These are phyloP conservation scores for Talaromyces sp. DNA, from an alignment of 2,329 filamentous ascomycete genomes.

Conservation along the genomic window DNA sequence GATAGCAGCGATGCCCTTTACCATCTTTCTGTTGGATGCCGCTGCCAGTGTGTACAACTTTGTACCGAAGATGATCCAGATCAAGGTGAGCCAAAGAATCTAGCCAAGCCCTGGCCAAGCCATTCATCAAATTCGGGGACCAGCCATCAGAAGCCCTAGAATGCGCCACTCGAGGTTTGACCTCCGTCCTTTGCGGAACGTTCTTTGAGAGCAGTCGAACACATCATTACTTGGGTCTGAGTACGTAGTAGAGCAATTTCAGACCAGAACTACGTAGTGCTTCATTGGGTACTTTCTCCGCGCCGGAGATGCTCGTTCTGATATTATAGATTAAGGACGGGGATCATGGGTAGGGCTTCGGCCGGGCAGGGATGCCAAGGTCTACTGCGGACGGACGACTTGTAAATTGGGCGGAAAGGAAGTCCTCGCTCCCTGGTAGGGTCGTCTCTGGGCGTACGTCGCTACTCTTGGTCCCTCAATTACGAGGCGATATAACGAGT, in stretches of 20 bases:
- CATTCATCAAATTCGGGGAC: neutral
- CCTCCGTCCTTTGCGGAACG: neutral
- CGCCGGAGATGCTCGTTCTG: neutral
- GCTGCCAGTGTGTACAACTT: neutral
- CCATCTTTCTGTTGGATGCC: neutral
- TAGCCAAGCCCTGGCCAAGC: conserved; percentile 3
- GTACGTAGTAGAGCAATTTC: too few relatives aligned
- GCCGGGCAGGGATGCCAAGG: conserved; percentile 10
- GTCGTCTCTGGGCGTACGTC: neutral
- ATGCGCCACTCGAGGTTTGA: conserved; percentile 3
- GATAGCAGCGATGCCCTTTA: neutral
- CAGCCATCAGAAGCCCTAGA: conserved; percentile 10
- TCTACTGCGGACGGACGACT: neutral
- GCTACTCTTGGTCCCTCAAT: neutral
- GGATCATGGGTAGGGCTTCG: neutral
- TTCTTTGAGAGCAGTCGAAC: neutral
- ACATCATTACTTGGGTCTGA: neutral
- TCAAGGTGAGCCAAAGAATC: neutral
- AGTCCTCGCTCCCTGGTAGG: too few relatives aligned
- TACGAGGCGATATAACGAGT: neutral
- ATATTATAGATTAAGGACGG: neutral
- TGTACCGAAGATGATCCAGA: neutral
- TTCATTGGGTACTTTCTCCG: neutral
- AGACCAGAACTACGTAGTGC: too few relatives aligned
- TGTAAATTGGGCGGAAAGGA: neutral